These are phyloP conservation scores for Ascochyta clinopodiicola DNA, from an alignment of 2,329 filamentous ascomycete genomes.

Conservation along the genomic window DNA sequence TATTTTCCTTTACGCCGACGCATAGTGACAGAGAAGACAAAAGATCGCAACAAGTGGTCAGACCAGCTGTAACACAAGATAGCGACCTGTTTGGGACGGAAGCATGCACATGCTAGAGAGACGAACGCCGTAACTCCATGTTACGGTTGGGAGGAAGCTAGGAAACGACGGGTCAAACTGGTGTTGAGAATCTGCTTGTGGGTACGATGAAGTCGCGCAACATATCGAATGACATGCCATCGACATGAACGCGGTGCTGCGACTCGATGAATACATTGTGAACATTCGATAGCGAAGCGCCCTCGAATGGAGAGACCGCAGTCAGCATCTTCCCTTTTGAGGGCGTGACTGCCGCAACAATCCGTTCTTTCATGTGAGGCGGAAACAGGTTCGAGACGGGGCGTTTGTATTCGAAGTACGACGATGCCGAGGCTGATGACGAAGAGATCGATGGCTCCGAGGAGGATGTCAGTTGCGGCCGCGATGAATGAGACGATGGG, in stretches of 20 bases:
- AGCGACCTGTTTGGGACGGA: constrained; percentile 11
- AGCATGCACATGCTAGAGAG: constrained; percentile 23
- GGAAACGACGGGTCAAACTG: constrained; percentile 25
- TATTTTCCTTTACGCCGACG: not conserved
- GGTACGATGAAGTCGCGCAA: constrained; percentile 37
- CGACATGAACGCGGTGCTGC: constrained; percentile 41
- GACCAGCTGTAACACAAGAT: constrained; percentile 34
- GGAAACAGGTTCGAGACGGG: constrained; percentile 26
- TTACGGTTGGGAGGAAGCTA: not conserved
- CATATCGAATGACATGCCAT: constrained; percentile 48
- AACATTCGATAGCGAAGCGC: constrained; percentile 33
- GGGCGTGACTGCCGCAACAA: constrained; percentile 43
- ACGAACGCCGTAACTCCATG: constrained; percentile 6
- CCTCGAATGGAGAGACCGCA: constrained; percentile 45
- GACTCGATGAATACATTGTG: constrained; percentile 43
- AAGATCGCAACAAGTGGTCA: constrained; percentile 20
- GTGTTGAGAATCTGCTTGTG: constrained; percentile 29
- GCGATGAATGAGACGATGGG: constrained; percentile 34
- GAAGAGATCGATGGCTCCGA: constrained; percentile 43
- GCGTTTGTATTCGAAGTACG: constrained; percentile 45
- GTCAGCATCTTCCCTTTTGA: constrained; percentile 33
- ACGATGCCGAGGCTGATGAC: constrained; percentile 33
- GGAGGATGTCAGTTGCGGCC: constrained; percentile 38
- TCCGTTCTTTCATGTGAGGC: constrained; percentile 33
- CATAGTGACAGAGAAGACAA: constrained; percentile 8